Conservation (phyloP, 495 filamentous ascomycete species). For the Clavariopsis aquatica region DNA sequence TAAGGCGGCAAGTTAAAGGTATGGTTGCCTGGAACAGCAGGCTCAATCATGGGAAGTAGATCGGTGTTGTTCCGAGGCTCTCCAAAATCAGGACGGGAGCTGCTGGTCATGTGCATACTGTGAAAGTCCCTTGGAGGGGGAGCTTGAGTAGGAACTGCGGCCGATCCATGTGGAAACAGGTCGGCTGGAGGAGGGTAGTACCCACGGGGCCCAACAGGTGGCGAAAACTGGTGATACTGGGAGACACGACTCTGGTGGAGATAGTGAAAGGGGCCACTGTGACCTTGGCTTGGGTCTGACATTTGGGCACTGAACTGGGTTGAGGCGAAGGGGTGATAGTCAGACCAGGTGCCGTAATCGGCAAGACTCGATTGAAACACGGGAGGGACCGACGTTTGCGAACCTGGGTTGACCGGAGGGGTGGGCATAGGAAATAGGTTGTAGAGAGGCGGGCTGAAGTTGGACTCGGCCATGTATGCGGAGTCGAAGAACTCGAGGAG, state of each 20-base stretch:
- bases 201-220: not conserved
- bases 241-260: constrained; percentile 2
- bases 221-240: constrained; percentile 2
- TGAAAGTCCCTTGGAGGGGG: not conserved
- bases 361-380: constrained; percentile 6
- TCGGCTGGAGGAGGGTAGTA: constrained; percentile 9
- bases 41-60: constrained; percentile 15
- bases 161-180: constrained; percentile 15
- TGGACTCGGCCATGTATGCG: constrained; percentile 28
- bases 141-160: not conserved
- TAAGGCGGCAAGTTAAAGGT: not conserved
- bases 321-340: constrained; percentile 2
- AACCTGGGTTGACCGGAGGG: not conserved
- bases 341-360: constrained; percentile 14
- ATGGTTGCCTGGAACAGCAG: not conserved
- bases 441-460: constrained; percentile 19
- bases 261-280: constrained; percentile 1
- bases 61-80: constrained; percentile 1
- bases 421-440: constrained; percentile 10
- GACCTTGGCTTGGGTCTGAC: constrained; percentile 2
- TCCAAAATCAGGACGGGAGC: constrained; percentile 4
- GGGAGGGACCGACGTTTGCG: not conserved
- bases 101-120: not conserved
- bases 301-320: constrained; percentile 5
- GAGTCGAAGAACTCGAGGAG: not conserved